Base-by-base conservation (phyloP, 2,329 filamentous ascomycete species). In the Bipolaris bicolor region DNA sequence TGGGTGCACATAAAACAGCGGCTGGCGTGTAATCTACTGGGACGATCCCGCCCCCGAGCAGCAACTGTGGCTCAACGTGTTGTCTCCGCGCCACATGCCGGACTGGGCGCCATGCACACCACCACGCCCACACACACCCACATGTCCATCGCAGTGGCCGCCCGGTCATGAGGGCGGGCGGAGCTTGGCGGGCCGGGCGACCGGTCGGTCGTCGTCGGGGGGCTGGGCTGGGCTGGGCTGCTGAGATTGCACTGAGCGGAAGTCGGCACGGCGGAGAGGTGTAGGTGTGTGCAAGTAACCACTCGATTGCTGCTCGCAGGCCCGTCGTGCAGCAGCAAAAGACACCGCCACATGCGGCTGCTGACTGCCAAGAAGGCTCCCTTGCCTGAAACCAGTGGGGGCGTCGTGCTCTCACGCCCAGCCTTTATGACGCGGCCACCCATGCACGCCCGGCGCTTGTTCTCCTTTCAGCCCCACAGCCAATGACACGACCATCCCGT, bases 381-480 rank as follows among this genome's bases (percentile, higher is more conserved):
- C 41, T 39, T 31, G 49, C 58, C 60, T 66, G 62, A 65, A 65
- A 68, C 63, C 52, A 54, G 67, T 65, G 68, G 66, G 62, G 60
- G 55, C 52, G 34, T 43, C 41, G 26, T 29, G 26, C 54, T 55
- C 44, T 33, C 43, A 56, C 62, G 47, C 62, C 55, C 57, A 61
- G 59, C 64, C 68, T 49, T 56, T 58, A 64, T 72, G 67, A 72
- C 69, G 69, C 67, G 69, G 64, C 69, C 67, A 61, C 57, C 62
- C 58, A 52, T 62, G 43, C 52, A 61, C 40, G 45, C 61, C 62
- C 62, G 66, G 67, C 67, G 58, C 60, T 56, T 62, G 54, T 63
- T 64, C 57, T 64, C 60, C 41, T 62, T 63, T 37, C 48, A 59
- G 58, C 46, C 52, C 49, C 56, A 50, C 61, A 46, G 51, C 68